phyloP scores from a whole-genome alignment of 306 rosid genomes.

The Dicorynia guianensis region DNA sequence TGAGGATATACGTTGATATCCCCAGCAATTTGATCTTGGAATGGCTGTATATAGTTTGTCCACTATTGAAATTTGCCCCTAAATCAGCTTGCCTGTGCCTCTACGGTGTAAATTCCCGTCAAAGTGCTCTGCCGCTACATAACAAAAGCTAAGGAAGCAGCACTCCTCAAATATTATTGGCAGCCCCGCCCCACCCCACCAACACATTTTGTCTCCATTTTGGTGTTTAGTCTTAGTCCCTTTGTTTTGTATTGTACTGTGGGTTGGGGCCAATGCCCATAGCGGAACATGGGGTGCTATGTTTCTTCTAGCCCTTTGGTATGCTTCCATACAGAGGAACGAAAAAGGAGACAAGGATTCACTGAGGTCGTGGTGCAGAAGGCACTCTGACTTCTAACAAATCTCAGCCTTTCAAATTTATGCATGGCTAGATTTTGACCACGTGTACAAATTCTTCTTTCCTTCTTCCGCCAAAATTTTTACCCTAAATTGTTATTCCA shows the following conservation, averaged over 20 bases:
- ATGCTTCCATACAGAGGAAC: not conserved
- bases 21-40: slow-evolving; percentile 25
- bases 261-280: slow-evolving; percentile 23
- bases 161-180: not conserved
- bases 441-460: too few species aligned
- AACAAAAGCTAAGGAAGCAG: slow-evolving; percentile 31
- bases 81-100: slow-evolving; percentile 37
- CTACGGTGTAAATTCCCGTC: slow-evolving; percentile 15
- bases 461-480: too few species aligned
- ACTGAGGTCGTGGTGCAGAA: too few species aligned
- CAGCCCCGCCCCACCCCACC: slow-evolving; percentile 28
- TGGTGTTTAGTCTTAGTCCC: too few species aligned
- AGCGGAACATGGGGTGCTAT: slow-evolving; percentile 22
- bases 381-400: too few species aligned
- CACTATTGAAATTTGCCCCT: slow-evolving; percentile 37
- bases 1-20: too few species aligned
- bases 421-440: too few species aligned
- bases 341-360: too few species aligned
- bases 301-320: slow-evolving; percentile 16
- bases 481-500: too few species aligned
- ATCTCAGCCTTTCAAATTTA: too few species aligned
- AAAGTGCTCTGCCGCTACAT: not conserved
- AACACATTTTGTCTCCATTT: slow-evolving; percentile 41
- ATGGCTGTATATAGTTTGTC: slow-evolving; percentile 45
- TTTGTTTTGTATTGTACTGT: not conserved